Percentiles rank a stretch among this genome's conserved stretches.
phyloP scores from a whole-genome alignment of 2,329 filamentous ascomycete genomes.

The Colletotrichum filicis region DNA sequence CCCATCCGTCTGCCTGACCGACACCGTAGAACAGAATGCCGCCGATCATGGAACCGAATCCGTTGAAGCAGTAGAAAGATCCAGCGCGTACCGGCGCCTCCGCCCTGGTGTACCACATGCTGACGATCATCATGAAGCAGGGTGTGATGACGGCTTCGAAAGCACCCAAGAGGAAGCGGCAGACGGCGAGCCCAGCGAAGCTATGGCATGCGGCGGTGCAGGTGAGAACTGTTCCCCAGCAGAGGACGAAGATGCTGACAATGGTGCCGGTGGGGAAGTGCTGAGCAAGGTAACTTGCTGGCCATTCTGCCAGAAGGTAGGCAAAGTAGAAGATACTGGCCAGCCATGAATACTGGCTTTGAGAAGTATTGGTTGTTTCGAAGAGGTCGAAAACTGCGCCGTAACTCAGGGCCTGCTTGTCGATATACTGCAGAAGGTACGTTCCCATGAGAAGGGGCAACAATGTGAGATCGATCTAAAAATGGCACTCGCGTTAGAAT shows the following conservation, averaged over 20 bases:
- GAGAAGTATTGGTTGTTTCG: slow-evolving; percentile 42
- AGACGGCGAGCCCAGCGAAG: slow-evolving; percentile 42
- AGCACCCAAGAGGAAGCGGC: slow-evolving; percentile 47
- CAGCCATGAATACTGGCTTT: slow-evolving; percentile 46
- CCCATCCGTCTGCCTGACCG: slow-evolving; percentile 39
- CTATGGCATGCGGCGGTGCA: slow-evolving; percentile 42
- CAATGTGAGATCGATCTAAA: slow-evolving; percentile 4
- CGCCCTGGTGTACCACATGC: slow-evolving; percentile 43
- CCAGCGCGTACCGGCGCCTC: slow-evolving; percentile 38
- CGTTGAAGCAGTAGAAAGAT: slow-evolving; percentile 35
- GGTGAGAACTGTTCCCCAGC: slow-evolving; percentile 39
- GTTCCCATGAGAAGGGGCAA: slow-evolving; percentile 36
- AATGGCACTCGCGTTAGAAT: background rate
- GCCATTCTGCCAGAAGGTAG: slow-evolving; percentile 43
- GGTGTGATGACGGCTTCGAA: slow-evolving; percentile 45
- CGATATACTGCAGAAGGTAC: slow-evolving; percentile 30
- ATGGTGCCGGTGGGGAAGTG: slow-evolving; percentile 35
- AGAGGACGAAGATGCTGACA: slow-evolving; percentile 36
- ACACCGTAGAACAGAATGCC: slow-evolving; percentile 37
- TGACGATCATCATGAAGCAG: slow-evolving; percentile 44
- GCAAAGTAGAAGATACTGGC: slow-evolving; percentile 45
- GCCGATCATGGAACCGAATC: slow-evolving; percentile 32
- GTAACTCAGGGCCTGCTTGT: slow-evolving; percentile 48
- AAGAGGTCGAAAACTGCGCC: slow-evolving; percentile 39
- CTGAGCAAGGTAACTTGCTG: slow-evolving; percentile 29